phyloP scores from a whole-genome alignment of 73 alveolate species.

The Tetrahymena elliotti region DNA sequence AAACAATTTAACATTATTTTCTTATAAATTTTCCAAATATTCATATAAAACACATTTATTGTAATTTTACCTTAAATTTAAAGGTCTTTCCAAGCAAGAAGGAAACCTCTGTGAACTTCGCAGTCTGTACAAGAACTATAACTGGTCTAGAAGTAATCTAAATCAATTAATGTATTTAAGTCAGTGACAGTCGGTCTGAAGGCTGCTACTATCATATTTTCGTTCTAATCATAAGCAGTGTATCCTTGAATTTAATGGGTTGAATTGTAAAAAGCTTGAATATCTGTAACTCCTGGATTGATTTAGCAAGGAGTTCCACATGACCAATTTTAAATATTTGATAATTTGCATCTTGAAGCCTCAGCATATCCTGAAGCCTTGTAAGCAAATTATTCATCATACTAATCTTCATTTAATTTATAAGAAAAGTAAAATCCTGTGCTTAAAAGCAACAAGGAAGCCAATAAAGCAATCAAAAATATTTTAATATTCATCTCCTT shows the following conservation, averaged over 20 bases:
- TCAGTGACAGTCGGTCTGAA: constrained; percentile 23
- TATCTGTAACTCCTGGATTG: constrained; percentile 31
- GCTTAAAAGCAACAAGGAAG: background rate
- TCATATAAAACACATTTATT: too few species aligned
- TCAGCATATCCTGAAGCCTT: background rate
- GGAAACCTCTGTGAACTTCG: constrained; percentile 36
- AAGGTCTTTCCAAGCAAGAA: constrained; percentile 30
- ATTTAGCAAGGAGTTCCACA: constrained; percentile 25
- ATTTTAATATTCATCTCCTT: background rate
- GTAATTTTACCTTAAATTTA: background rate
- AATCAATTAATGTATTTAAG: constrained; percentile 8
- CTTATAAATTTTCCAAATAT: too few species aligned
- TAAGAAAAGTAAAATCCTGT: background rate
- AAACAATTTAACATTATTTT: too few species aligned
- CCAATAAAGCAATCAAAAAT: background rate
- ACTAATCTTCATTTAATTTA: background rate
- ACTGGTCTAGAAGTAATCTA: constrained; percentile 10
- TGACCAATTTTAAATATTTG: constrained; percentile 18
- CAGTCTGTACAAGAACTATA: constrained; percentile 19
- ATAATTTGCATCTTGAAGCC: background rate
- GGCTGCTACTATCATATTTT: constrained; percentile 11
- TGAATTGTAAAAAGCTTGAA: constrained; percentile 16
- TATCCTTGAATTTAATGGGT: constrained; percentile 21
- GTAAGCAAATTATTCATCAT: background rate
- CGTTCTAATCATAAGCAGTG: constrained; percentile 12